A percentile compares a stretch with the other conserved stretches of the same genome.
These are phyloP conservation scores for Gloeopeniophorella convolvens DNA, from an alignment of 768 basidiomycete species.

Conservation along the genomic window DNA sequence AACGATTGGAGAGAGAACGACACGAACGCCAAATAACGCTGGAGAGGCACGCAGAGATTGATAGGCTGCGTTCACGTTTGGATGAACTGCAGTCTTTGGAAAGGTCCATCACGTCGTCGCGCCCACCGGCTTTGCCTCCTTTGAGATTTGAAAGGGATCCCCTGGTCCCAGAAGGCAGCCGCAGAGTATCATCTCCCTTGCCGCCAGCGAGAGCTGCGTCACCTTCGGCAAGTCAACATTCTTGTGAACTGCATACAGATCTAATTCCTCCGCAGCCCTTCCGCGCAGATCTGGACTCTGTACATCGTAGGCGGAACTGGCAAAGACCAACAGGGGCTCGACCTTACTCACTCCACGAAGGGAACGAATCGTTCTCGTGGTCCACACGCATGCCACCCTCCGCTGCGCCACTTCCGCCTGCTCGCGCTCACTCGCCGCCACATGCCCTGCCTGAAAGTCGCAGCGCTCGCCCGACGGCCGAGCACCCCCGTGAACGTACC, in stretches of 20 bases:
- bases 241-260: neutral
- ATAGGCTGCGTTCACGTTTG: conserved; percentile 17
- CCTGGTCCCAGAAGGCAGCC: neutral
- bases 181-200: conserved; percentile 6
- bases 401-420: conserved; percentile 3
- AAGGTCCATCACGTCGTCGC: conserved; percentile 5
- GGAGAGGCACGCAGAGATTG: conserved; percentile 19
- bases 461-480: conserved; percentile 3
- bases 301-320: conserved; percentile 11
- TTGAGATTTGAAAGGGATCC: conserved; percentile 14
- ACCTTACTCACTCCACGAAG: conserved; percentile 1
- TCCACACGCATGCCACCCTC: conserved; percentile 2
- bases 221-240: neutral
- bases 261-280: conserved; percentile 6
- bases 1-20: conserved; percentile 8
- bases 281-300: conserved; percentile 7
- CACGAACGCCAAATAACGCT: conserved; percentile 12
- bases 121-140: conserved; percentile 19
- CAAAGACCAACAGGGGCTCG: conserved; percentile 6
- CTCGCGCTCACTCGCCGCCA: conserved; percentile 15
- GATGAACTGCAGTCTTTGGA: conserved; percentile 11
- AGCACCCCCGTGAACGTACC: conserved; percentile 6
- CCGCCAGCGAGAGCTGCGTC: neutral
- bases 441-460: conserved; percentile 1
- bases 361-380: conserved; percentile 1